Conservation (phyloP, 1,284 basidiomycete genomes). For the Pholiota adiposa region DNA sequence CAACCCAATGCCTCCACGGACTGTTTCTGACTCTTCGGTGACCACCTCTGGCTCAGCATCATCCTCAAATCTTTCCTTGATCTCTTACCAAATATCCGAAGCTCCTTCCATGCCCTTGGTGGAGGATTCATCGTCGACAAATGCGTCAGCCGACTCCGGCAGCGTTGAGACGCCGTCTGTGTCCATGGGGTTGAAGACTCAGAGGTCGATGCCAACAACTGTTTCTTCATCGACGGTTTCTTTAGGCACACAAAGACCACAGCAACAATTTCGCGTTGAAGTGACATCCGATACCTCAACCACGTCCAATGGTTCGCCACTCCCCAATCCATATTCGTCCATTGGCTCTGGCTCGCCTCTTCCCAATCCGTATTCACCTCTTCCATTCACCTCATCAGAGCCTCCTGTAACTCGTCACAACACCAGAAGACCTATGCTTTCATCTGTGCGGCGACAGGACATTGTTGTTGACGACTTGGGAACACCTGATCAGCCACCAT, state of each 20-base stretch:
- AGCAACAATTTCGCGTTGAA: constrained; percentile 3
- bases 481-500: constrained; percentile 25
- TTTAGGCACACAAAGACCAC: constrained; percentile 8
- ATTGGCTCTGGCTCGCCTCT: constrained; percentile 7
- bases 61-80: constrained; percentile 20
- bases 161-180: constrained; percentile 10
- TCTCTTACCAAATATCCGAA: constrained; percentile 26
- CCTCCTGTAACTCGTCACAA: background rate
- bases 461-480: constrained; percentile 24
- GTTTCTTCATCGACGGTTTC: constrained; percentile 10
- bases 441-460: background rate
- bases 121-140: constrained; percentile 14
- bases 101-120: constrained; percentile 17
- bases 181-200: constrained; percentile 18
- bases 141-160: background rate
- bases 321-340: constrained; percentile 18
- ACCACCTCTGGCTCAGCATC: constrained; percentile 18
- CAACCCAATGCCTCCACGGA: constrained; percentile 20
- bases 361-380: constrained; percentile 23
- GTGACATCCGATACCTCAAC: constrained; percentile 7
- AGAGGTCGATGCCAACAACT: constrained; percentile 14
- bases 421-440: background rate
- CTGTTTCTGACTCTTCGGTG: constrained; percentile 22
- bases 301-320: constrained; percentile 16
- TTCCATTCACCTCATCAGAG: constrained; percentile 10